Evolutionary conservation across 2,329 filamentous ascomycete genomes (phyloP).

Genomic region (Thelonectria discophora): DNA sequence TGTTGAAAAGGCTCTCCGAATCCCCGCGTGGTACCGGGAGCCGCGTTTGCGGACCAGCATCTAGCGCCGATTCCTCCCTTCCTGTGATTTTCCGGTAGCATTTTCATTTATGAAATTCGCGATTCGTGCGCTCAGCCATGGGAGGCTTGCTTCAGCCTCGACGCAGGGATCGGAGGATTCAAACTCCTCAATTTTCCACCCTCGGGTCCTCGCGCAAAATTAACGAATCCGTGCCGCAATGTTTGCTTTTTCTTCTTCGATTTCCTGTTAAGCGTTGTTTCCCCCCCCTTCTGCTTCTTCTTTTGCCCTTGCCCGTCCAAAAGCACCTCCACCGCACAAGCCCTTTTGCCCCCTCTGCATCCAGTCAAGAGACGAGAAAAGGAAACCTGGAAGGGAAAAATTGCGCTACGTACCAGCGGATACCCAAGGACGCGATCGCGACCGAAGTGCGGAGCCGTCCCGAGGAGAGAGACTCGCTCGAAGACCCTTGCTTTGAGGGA

Average conservation of each 20-base stretch:
- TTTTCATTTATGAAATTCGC: not conserved
- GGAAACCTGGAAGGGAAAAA: not conserved
- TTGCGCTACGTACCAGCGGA: not conserved
- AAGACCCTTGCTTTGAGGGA: not conserved
- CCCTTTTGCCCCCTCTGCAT: no score
- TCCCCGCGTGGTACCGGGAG: constrained; percentile 20
- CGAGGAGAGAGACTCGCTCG: not conserved
- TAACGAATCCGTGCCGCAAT: no score
- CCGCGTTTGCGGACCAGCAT: constrained; percentile 15
- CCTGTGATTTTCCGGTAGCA: not conserved
- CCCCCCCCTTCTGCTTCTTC: no score
- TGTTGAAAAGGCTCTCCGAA: constrained; percentile 2
- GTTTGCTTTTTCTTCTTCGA: no score
- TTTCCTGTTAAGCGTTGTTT: no score
- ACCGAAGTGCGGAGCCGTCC: constrained; percentile 17
- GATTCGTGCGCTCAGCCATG: constrained; percentile 1
- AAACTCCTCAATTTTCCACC: no score
- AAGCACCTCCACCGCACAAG: no score
- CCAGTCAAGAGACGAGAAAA: no score
- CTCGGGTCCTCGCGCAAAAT: no score
- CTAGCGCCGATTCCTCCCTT: constrained; percentile 9
- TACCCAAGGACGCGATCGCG: not conserved
- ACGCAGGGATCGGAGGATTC: no score
- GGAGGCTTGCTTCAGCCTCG: no score
- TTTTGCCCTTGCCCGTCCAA: no score